Percentiles rank a stretch among this genome's conserved stretches.
phyloP scores from a whole-genome alignment of 345 rosid species.

The Sisymbrium altissimum region DNA sequence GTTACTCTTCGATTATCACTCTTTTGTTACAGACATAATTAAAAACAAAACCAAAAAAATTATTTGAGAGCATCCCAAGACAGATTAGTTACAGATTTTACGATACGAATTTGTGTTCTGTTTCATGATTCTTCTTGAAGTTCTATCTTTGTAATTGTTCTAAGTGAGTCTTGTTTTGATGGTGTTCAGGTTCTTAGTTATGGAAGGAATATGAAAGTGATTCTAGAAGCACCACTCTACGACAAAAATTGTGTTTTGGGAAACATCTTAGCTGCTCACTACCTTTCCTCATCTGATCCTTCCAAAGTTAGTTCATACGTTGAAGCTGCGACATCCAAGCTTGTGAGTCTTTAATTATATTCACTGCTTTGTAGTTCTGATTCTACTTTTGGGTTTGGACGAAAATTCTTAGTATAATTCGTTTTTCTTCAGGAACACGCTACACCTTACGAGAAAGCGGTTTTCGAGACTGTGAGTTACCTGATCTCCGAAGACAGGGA shows the following conservation, averaged over 20 bases:
- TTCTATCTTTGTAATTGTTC: neutral
- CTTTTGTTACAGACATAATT: neutral
- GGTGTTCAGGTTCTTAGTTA: too few species aligned
- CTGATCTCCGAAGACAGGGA: slow-evolving; percentile 59
- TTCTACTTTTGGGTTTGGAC: neutral
- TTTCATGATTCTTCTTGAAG: neutral
- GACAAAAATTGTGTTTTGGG: slow-evolving; percentile 75
- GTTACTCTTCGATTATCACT: slow-evolving; percentile 27
- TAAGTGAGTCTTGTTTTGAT: neutral
- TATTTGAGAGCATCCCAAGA: neutral
- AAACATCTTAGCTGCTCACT: slow-evolving; percentile 78
- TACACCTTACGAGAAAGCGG: slow-evolving; percentile 40
- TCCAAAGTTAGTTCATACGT: slow-evolving; percentile 35
- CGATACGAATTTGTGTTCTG: neutral
- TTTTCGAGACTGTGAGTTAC: slow-evolving; percentile 53
- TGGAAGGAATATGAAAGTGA: slow-evolving; percentile 66
- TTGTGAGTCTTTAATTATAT: slow-evolving; percentile 50
- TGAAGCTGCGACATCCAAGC: slow-evolving; percentile 55
- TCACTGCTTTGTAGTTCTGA: neutral
- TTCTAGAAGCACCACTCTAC: slow-evolving; percentile 54
- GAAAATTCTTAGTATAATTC: neutral
- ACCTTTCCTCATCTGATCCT: slow-evolving; percentile 46
- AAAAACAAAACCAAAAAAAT: neutral
- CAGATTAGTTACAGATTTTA: neutral
- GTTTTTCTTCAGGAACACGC: slow-evolving; percentile 56